Evolutionary conservation across 2,329 filamentous ascomycete species (phyloP).

Genomic region (Botrytis pseudocinerea): DNA sequence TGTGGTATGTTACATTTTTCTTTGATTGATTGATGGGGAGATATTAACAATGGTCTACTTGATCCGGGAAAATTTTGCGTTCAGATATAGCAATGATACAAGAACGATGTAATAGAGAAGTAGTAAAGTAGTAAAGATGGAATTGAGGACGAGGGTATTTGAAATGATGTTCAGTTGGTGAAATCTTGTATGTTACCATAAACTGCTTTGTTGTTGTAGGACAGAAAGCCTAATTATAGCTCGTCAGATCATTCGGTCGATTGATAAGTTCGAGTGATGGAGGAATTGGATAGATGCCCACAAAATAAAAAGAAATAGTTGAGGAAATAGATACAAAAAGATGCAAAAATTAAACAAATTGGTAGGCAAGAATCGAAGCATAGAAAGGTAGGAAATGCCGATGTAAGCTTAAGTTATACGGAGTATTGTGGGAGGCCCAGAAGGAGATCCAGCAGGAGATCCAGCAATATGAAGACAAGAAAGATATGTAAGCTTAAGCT

Average conservation of each 20-base stretch:
- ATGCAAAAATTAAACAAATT: not conserved
- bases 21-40: not conserved
- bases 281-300: not conserved
- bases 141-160: not conserved
- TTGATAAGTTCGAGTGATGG: not conserved
- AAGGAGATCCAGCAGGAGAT: too few species aligned
- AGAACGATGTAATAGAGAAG: not conserved
- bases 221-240: not conserved
- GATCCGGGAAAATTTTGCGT: not conserved
- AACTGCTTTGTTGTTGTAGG: not conserved
- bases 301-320: not conserved
- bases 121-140: not conserved
- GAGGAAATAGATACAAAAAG: not conserved
- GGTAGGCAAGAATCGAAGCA: not conserved
- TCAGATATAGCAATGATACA: not conserved
- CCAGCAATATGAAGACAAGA: not conserved
- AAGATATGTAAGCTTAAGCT: not conserved
- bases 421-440: not conserved
- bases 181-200: not conserved
- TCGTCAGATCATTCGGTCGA: not conserved
- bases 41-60: not conserved
- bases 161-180: not conserved
- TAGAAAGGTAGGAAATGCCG: not conserved
- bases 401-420: not conserved
- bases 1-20: not conserved